Percentiles rank a stretch among this genome's conserved stretches.
Conservation (phyloP, 2,329 filamentous ascomycete species). For the Pseudocercospora crystallina region DNA sequence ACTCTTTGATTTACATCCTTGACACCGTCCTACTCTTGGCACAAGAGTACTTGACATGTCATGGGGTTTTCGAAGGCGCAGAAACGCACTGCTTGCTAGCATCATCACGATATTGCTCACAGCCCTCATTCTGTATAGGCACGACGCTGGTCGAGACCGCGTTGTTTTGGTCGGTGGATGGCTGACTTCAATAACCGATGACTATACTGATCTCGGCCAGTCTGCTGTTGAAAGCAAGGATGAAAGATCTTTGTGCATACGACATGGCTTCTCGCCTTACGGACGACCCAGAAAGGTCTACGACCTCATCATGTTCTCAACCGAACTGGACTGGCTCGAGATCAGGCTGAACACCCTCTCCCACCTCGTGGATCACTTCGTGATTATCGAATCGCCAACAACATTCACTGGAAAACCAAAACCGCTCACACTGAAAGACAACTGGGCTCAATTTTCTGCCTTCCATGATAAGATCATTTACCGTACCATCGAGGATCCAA, state of each 20-base stretch:
- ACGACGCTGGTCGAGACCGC: too few relatives aligned
- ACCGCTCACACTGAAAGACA: conserved; percentile 53
- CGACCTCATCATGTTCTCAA: conserved; percentile 63
- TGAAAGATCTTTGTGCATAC: conserved; percentile 8
- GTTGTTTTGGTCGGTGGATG: too few relatives aligned
- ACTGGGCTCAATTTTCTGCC: conserved; percentile 52
- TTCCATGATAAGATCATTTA: conserved; percentile 64
- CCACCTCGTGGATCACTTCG: conserved; percentile 62
- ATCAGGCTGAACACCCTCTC: conserved; percentile 61
- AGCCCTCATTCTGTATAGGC: too few relatives aligned
- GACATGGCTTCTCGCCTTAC: conserved; percentile 4
- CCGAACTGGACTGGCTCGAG: conserved; percentile 65
- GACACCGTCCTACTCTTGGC: too few relatives aligned
- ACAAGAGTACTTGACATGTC: too few relatives aligned
- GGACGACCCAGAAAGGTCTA: conserved; percentile 50
- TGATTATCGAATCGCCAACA: conserved; percentile 59
- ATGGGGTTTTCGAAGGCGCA: too few relatives aligned
- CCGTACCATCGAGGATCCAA: conserved; percentile 50
- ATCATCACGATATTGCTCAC: too few relatives aligned
- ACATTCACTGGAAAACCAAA: conserved; percentile 61
- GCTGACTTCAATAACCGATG: too few relatives aligned
- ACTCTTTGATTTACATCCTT: too few relatives aligned
- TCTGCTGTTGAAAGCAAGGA: not conserved
- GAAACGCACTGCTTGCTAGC: too few relatives aligned
- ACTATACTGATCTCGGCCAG: too few relatives aligned